Evolutionary conservation across 371 early-diverging fungal genomes (phyloP), one percentile per base, ranked within the genome.

Genomic region (Syncephalastrum monosporum): DNA sequence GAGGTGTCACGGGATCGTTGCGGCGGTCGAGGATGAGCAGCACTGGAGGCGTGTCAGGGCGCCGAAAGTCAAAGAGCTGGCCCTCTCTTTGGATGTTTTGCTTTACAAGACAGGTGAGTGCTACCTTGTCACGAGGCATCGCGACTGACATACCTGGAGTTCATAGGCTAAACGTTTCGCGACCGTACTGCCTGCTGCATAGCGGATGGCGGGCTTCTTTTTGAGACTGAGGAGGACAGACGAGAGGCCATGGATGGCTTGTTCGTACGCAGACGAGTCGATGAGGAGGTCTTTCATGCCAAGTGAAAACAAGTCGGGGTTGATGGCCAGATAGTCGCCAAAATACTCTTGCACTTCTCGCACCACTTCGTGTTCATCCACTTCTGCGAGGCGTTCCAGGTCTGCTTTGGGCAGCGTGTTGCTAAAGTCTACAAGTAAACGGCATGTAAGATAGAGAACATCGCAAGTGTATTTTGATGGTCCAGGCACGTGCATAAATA

Each of bases 1-100:
- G 76, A 1, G 99, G 99, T 0, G 99, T 99, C 3, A 99, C 89
- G 1, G 99, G 94, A 69, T 99, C 99, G 65, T 94, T 93, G 25
- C 91, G 79, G 50, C 99, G 87, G 67, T 99, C 99, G 38, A 99
- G 68, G 23, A 99, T 83, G 23, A 99, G 67, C 7, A 99, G 72
- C 41, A 93, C 80, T 14, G 96, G 94, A 1, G 94, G 86, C 19
- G 91, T 89, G 61, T 92, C 94, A 8, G 90, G 74, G 50, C 81
- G 72, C 33, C 91, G 77, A 61, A 91, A 90, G 63, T 91, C 91
- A 67, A 93, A 96, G 16, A 96, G 65, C 47, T 85, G 87, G 0
- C 87, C 86, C 63, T 95, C 96, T 57, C 86, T 81, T 51, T 86
- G 82, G 42, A 95, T 91, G 55, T 84, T 82, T 53, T 87, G 85